Base-by-base conservation (phyloP, 805 yeast species). In the Ogataea methanolica region DNA sequence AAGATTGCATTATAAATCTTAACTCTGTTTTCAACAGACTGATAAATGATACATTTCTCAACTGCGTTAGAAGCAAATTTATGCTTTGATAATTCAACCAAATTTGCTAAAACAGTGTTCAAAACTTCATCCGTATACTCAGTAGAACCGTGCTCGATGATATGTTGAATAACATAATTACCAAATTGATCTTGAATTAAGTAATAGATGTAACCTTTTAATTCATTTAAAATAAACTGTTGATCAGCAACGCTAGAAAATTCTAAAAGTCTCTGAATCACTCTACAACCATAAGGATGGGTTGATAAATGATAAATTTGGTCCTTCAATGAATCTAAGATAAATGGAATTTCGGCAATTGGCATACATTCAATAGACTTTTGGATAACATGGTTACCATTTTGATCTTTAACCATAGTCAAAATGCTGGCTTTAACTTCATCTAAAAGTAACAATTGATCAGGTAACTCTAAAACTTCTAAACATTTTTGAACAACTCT, bases 41-140 rank as follows among this genome's bases (percentile, higher is more conserved):
- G 95, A 65, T 75, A 79, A 47, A 87, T 75, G 48, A 94, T 88
- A 58, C 96, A 88, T 65, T 88, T 90, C 66, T 94, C 99, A 55
- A 94, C 96, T 31, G 95, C 99, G 66, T 94, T 94, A 0, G 97
- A 89, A 2, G 99, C 98, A 72, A 90, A 94, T 68, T 94, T 94
- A 71, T 94, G 99, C 60, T 88, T 85, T n/a, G 97, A 88, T 49
- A 90, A 85, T 45, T 78, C 81, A 33, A 94, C 88, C 37, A 68
- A 54, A 43, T 68, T 65, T 26, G 83, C 83, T 33, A 81, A 67
- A 11, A 92, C 95, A 40, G 85, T 80, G 39, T 75, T 72, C 41
- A 89, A 73, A 43, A 94, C 83, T 33, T 58, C 60, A 38, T 65
- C 64, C 16, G 84, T 78, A 58, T 86, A 90, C 23, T 70, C 73